These are phyloP conservation scores for Rhodotorula sp. DNA, from an alignment of 1,284 basidiomycete species.

Conservation along the genomic window DNA sequence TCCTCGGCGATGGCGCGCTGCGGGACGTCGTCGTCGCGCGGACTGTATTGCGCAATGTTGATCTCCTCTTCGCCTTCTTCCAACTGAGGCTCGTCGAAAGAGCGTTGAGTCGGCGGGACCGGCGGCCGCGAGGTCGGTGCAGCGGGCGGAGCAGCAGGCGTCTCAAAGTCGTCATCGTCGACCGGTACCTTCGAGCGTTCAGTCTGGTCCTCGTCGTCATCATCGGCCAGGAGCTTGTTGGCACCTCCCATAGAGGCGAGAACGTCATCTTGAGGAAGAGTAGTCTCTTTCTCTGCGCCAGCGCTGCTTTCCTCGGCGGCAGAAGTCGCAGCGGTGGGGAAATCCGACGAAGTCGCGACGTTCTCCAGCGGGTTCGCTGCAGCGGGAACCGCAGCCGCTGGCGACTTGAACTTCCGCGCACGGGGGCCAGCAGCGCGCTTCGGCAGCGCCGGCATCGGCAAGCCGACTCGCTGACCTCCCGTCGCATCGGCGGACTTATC, in stretches of 20 bases:
- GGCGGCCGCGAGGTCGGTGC: background rate
- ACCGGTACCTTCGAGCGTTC: background rate
- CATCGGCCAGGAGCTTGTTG: background rate
- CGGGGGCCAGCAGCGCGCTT: conserved; percentile 29
- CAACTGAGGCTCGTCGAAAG: background rate
- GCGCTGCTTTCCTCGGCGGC: background rate
- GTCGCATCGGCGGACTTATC: conserved; percentile 5
- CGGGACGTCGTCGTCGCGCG: background rate
- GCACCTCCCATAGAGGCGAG: conserved; percentile 21
- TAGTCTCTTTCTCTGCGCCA: background rate
- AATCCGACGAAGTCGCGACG: background rate
- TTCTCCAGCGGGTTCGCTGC: background rate
- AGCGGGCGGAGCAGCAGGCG: conserved; percentile 15
- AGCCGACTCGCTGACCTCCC: conserved; percentile 78
- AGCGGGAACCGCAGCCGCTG: background rate
- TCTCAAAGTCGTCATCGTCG: conserved; percentile 27
- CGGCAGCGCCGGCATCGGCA: conserved; percentile 50
- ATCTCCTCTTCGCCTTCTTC: conserved; percentile 9
- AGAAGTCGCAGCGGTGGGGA: background rate
- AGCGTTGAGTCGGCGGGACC: background rate
- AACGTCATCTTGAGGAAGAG: background rate
- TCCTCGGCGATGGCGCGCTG: conserved; percentile 3
- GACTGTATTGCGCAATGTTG: conserved; percentile 1
- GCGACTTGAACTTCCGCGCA: conserved; percentile 1
- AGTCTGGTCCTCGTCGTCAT: conserved; percentile 11